Evolutionary conservation across 2,329 filamentous ascomycete species (phyloP).

Genomic region (Juglanconis sp.): DNA sequence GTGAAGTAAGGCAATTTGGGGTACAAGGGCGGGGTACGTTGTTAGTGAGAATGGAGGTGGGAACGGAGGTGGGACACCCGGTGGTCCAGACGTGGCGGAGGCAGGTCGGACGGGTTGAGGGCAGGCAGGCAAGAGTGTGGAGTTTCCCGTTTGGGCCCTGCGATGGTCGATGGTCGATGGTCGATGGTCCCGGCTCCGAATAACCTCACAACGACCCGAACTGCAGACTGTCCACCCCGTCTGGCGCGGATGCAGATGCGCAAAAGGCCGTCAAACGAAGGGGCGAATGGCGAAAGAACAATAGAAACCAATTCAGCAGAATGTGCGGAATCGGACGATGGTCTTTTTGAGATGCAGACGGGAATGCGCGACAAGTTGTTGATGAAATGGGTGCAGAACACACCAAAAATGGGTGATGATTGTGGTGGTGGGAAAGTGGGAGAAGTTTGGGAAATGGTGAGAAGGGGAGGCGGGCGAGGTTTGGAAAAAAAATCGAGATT

Average conservation of each 20-base stretch:
- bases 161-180: slow-evolving; percentile 6
- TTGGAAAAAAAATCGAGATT: slow-evolving; percentile 23
- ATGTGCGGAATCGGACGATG: slow-evolving; percentile 32
- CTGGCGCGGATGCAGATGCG: slow-evolving; percentile 7
- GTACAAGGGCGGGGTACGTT: background rate
- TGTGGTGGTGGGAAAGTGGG: slow-evolving; percentile 26
- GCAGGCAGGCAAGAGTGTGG: slow-evolving; percentile 16
- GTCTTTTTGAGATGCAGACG: slow-evolving; percentile 33
- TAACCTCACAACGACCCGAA: slow-evolving; percentile 21
- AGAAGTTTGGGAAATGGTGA: slow-evolving; percentile 28
- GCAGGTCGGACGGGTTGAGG: background rate
- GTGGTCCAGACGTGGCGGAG: background rate
- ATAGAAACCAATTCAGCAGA: slow-evolving; percentile 28
- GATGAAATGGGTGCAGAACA: slow-evolving; percentile 24
- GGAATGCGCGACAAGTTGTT: slow-evolving; percentile 28
- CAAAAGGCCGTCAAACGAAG: slow-evolving; percentile 23
- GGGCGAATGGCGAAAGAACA: slow-evolving; percentile 20
- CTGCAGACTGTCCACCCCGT: slow-evolving; percentile 1
- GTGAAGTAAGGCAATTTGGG: background rate
- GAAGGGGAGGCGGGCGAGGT: slow-evolving; percentile 31
- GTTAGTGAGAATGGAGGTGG: slow-evolving; percentile 9
- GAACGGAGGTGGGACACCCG: background rate
- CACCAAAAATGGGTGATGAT: slow-evolving; percentile 25
- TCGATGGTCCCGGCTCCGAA: slow-evolving; percentile 15
- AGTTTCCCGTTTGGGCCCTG: slow-evolving; percentile 14